These are phyloP conservation scores for Cicer arietinum DNA, from an alignment of 306 rosid genomes.

Conservation along the genomic window DNA sequence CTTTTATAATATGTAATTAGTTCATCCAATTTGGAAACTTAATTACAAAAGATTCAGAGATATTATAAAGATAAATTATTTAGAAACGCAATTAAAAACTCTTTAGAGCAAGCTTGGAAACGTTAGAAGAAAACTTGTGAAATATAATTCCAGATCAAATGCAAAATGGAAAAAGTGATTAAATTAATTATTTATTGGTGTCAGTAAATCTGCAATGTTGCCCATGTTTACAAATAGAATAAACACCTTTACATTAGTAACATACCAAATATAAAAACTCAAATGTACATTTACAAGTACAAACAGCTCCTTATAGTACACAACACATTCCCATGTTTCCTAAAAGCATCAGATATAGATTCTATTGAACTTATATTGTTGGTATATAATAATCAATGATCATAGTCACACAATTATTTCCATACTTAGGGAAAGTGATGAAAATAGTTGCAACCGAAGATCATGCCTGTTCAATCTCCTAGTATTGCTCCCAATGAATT, in stretches of 20 bases:
- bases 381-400: not conserved
- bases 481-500: not conserved
- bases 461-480: slow-evolving; percentile 12
- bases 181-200: no score
- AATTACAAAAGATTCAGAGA: no score
- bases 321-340: slow-evolving; percentile 6
- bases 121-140: no score
- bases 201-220: not conserved
- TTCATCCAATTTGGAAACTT: no score
- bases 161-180: no score
- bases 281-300: slow-evolving; percentile 6
- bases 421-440: slow-evolving; percentile 3
- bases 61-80: no score
- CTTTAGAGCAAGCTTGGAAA: no score
- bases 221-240: not conserved
- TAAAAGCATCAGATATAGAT: not conserved
- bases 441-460: not conserved
- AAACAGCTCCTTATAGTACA: slow-evolving; percentile 5
- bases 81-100: no score
- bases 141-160: no score
- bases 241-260: not conserved
- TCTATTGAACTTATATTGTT: not conserved
- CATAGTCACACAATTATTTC: slow-evolving; percentile 2
- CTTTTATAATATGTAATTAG: no score
- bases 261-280: not conserved